phyloP scores from a whole-genome alignment of 768 basidiomycete species.

The Mycena latifolia region DNA sequence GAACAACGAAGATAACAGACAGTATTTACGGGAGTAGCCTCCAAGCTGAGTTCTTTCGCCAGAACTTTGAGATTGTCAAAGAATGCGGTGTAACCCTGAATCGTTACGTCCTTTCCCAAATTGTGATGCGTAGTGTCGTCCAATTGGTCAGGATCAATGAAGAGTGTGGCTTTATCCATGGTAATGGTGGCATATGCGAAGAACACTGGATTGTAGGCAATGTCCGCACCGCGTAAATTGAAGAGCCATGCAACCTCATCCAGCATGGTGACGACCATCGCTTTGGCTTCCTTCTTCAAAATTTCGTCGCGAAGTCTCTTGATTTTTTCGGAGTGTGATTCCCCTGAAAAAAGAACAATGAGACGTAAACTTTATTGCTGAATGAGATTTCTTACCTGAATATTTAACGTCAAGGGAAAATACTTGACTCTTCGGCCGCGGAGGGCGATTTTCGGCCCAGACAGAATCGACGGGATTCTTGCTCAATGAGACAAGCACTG shows the following conservation, averaged over 20 bases:
- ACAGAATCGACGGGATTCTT: conserved; percentile 84
- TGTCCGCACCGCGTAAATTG: conserved; percentile 93
- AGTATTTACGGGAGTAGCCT: conserved; percentile 47
- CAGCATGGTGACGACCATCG: conserved; percentile 86
- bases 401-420: conserved; percentile 81
- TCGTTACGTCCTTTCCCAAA: conserved; percentile 71
- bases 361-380: too few species aligned
- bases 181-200: conserved; percentile 92
- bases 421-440: conserved; percentile 74
- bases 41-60: conserved; percentile 47
- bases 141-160: conserved; percentile 71
- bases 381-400: conserved; percentile 57
- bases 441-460: conserved; percentile 78
- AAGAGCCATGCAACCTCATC: conserved; percentile 97
- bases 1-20: neutral
- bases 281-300: conserved; percentile 71
- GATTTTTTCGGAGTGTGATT: conserved; percentile 77
- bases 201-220: conserved; percentile 92
- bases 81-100: conserved; percentile 78
- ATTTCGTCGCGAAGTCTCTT: conserved; percentile 73
- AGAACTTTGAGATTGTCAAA: conserved; percentile 72
- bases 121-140: conserved; percentile 55
- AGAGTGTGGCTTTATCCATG: conserved; percentile 68
- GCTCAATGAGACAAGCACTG: conserved; percentile 72
- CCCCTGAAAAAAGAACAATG: conserved; percentile 33